phyloP scores from a whole-genome alignment of 495 filamentous ascomycete genomes.

The Penicillium verhagenii region DNA sequence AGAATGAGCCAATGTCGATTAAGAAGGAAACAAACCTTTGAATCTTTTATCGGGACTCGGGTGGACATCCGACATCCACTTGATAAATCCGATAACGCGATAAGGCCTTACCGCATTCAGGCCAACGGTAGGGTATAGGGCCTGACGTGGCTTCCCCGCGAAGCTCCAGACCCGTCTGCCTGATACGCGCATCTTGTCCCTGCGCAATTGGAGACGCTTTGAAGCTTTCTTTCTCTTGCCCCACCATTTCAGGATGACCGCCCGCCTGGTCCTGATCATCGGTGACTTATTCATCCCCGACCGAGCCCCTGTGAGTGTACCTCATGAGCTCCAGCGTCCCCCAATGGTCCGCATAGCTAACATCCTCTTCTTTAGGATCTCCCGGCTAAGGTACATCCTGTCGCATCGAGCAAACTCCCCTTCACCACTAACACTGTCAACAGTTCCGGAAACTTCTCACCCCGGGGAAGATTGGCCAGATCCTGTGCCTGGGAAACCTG shows the following conservation, averaged over 20 bases:
- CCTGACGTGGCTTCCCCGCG: conserved; percentile 38
- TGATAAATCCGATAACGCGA: background rate
- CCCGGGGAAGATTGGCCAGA: conserved; percentile 97
- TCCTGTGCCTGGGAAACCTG: conserved; percentile 93
- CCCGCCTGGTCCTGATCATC: conserved; percentile 83
- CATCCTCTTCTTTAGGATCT: conserved; percentile 61
- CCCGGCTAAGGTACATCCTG: conserved; percentile 71
- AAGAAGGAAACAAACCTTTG: background rate
- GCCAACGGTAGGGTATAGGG: conserved; percentile 38
- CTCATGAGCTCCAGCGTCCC: conserved; percentile 20
- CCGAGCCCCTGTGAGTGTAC: conserved; percentile 68
- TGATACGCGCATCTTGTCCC: conserved; percentile 2
- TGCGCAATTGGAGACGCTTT: conserved; percentile 32
- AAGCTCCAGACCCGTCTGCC: conserved; percentile 20
- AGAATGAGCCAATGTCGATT: background rate
- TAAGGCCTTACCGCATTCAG: background rate
- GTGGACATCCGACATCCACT: conserved; percentile 1
- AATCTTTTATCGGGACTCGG: too few relatives aligned
- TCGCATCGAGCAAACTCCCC: background rate
- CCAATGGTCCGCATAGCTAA: background rate
- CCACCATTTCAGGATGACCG: conserved; percentile 58
- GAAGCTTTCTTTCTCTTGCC: conserved; percentile 16
- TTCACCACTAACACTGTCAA: conserved; percentile 1
- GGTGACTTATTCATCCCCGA: conserved; percentile 98
- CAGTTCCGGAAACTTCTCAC: conserved; percentile 98